A percentile compares a stretch with the other conserved stretches of the same genome.
These are phyloP conservation scores for Aspergillus indologenus DNA, from an alignment of 495 filamentous ascomycete genomes.

Conservation along the genomic window DNA sequence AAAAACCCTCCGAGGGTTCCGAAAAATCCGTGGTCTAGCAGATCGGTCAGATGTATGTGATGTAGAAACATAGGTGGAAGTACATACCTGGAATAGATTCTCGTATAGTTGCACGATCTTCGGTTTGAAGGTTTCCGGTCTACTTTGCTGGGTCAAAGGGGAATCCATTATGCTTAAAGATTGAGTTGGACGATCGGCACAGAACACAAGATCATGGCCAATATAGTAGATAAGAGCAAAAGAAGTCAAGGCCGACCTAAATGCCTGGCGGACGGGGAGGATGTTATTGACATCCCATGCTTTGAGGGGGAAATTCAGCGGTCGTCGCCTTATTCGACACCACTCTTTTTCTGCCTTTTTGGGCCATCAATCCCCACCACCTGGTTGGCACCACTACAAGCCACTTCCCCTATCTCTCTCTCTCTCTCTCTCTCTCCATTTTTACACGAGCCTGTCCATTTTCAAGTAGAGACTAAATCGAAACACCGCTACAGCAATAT, in stretches of 20 bases:
- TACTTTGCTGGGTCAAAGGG: conserved; percentile 87
- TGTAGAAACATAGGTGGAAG: conserved; percentile 2
- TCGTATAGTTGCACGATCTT: conserved; percentile 92
- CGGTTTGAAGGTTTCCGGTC: conserved; percentile 86
- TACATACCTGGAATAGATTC: conserved; percentile 73
- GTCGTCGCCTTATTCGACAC: conserved; percentile 18
- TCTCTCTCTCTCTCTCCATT: background rate
- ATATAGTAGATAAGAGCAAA: conserved; percentile 13
- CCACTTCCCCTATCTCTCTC: conserved; percentile 14
- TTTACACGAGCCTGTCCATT: background rate
- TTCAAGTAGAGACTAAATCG: background rate
- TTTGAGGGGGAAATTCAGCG: conserved; percentile 2
- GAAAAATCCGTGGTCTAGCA: conserved; percentile 48
- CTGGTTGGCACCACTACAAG: conserved; percentile 10
- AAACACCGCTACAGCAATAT: background rate
- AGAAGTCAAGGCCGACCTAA: background rate
- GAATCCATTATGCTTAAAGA: conserved; percentile 63
- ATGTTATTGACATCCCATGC: background rate
- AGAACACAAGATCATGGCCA: conserved; percentile 15
- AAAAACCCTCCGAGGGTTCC: conserved; percentile 84
- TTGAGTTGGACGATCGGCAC: conserved; percentile 6
- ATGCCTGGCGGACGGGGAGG: background rate
- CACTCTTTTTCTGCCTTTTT: conserved; percentile 17
- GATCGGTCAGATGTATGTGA: conserved; percentile 4
- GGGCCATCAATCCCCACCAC: conserved; percentile 1